A percentile compares a stretch with the other conserved stretches of the same genome.
These are phyloP conservation scores for Acacia concinna DNA, from an alignment of 331 rosid species.

Conservation along the genomic window DNA sequence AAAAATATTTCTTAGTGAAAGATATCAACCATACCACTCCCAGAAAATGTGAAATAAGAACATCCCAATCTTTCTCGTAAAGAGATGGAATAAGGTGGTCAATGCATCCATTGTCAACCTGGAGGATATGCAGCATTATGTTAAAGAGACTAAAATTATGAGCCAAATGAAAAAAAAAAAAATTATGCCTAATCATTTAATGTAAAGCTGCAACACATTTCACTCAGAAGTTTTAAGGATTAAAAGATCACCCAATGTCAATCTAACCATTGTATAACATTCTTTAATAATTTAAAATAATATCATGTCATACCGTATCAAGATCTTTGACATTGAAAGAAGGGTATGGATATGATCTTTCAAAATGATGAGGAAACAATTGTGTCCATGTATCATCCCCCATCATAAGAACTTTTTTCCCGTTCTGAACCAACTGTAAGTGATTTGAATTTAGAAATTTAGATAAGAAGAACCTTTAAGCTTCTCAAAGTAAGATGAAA, in stretches of 20 bases:
- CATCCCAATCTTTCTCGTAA: constrained; percentile 89
- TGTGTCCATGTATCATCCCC: constrained; percentile 99
- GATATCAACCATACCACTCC: constrained; percentile 75
- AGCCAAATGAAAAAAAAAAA: neutral
- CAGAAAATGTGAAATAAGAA: constrained; percentile 95
- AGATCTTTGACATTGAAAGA: constrained; percentile 98
- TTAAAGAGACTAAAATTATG: constrained; percentile 16
- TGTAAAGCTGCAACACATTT: neutral
- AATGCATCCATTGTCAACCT: constrained; percentile 97
- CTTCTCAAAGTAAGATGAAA: constrained; percentile 16
- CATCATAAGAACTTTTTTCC: constrained; percentile 94
- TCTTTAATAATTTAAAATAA: neutral
- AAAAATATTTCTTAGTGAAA: neutral
- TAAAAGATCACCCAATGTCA: constrained; percentile 17
- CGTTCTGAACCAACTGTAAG: constrained; percentile 80
- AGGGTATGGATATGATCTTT: constrained; percentile 76
- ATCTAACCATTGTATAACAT: constrained; percentile 20
- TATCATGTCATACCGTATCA: constrained; percentile 60
- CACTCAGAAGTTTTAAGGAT: constrained; percentile 19
- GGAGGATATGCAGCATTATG: constrained; percentile 28
- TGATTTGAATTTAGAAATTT: neutral
- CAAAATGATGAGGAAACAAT: constrained; percentile 87
- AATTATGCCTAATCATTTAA: neutral
- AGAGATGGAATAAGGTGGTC: constrained; percentile 83
- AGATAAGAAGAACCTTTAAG: neutral